Percentiles rank a stretch among this genome's conserved stretches.
Evolutionary conservation across 305 asterid species (phyloP).

Genomic region (Rubia peregrina): DNA sequence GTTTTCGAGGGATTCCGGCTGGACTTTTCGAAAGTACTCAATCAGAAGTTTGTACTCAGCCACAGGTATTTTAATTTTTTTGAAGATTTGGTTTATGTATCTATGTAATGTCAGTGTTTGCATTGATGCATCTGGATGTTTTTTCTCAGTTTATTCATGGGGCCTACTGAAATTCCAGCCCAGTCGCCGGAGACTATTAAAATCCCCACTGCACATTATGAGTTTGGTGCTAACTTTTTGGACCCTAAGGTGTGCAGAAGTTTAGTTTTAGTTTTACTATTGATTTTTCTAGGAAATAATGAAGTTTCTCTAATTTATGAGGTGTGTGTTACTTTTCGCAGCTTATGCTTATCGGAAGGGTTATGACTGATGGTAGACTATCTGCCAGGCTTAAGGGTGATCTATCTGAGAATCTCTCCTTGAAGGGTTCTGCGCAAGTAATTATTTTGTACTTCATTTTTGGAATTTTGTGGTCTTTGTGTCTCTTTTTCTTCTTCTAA

Average conservation of each 20-base stretch:
- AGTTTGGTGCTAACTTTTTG: conserved; percentile 86
- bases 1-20: conserved; percentile 95
- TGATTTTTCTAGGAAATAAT: not conserved
- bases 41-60: conserved; percentile 81
- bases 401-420: conserved; percentile 66
- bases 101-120: not conserved
- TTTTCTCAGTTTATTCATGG: conserved; percentile 74
- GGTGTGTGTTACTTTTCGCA: conserved; percentile 33
- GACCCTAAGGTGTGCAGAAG: conserved; percentile 68
- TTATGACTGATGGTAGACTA: conserved; percentile 85
- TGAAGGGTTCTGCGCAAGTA: conserved; percentile 87
- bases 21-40: conserved; percentile 88
- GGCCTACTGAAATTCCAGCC: conserved; percentile 87
- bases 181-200: conserved; percentile 80
- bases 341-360: conserved; percentile 91
- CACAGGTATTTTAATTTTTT: conserved; percentile 59
- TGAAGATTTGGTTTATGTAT: not conserved
- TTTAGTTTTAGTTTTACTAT: not conserved
- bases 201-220: conserved; percentile 82
- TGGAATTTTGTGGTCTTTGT: conserved; percentile 6
- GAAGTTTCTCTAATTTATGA: conserved; percentile 19
- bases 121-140: not conserved
- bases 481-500: not conserved
- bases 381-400: conserved; percentile 91
- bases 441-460: conserved; percentile 18